Conservation (phyloP, 257 asterid species). For the Craterostigma plantagineum region DNA sequence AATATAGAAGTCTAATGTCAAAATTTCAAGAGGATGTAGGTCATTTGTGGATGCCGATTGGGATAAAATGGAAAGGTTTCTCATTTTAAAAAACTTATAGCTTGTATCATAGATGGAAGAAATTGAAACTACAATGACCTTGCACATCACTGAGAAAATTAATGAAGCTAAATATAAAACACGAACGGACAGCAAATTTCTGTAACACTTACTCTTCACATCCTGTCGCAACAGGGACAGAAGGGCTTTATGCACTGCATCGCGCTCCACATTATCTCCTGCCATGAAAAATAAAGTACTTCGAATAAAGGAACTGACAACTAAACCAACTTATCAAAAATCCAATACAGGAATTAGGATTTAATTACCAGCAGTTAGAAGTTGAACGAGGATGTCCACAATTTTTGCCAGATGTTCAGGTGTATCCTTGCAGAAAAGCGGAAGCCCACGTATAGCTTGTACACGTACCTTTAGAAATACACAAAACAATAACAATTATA, state of each 20-base stretch:
- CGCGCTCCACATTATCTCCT: constrained; percentile 96
- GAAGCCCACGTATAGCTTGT: constrained; percentile 91
- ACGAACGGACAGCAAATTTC: neutral
- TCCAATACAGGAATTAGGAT: neutral
- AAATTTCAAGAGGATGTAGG: too few relatives aligned
- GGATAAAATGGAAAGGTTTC: too few relatives aligned
- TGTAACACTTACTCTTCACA: constrained; percentile 57
- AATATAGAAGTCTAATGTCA: too few relatives aligned
- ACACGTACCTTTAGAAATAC: constrained; percentile 50
- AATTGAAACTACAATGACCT: too few relatives aligned
- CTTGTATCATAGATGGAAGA: too few relatives aligned
- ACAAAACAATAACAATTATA: neutral
- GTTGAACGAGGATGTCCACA: constrained; percentile 66
- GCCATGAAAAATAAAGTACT: constrained; percentile 8
- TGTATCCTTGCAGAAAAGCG: constrained; percentile 87
- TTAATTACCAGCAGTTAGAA: constrained; percentile 55
- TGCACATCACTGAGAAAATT: too few relatives aligned
- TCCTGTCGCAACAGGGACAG: constrained; percentile 79
- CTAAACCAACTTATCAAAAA: constrained; percentile 4
- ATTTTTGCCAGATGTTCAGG: constrained; percentile 69
- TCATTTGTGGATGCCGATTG: too few relatives aligned
- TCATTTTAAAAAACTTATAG: too few relatives aligned
- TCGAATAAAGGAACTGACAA: constrained; percentile 5
- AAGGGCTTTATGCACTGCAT: constrained; percentile 84
- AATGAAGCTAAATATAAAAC: too few relatives aligned